These are phyloP conservation scores for Aspergillus niger DNA, from an alignment of 2,329 filamentous ascomycete species.

Conservation along the genomic window DNA sequence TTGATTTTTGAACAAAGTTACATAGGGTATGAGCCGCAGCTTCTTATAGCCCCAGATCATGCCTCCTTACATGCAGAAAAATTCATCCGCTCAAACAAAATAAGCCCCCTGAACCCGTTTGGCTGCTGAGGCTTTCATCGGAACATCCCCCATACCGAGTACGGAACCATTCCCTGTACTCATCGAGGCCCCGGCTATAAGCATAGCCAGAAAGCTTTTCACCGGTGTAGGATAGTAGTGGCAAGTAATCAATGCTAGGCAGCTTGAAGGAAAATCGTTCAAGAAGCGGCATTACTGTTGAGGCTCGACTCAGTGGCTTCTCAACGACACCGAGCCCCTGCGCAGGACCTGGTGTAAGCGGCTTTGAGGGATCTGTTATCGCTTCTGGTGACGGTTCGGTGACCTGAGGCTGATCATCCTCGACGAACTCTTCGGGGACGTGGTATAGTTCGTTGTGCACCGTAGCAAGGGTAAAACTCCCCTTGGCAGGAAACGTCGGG, in stretches of 20 bases:
- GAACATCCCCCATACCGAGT: constrained; percentile 68
- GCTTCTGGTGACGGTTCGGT: constrained; percentile 2
- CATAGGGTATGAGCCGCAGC: background rate
- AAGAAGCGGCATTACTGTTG: constrained; percentile 50
- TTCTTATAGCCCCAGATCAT: background rate
- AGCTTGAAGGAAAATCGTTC: constrained; percentile 51
- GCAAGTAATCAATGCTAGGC: constrained; percentile 52
- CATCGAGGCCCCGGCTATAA: constrained; percentile 47
- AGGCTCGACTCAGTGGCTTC: constrained; percentile 40
- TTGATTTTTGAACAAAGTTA: background rate
- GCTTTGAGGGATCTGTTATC: constrained; percentile 21
- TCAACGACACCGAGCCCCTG: constrained; percentile 21
- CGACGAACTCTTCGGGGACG: constrained; percentile 66
- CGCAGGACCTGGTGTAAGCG: constrained; percentile 18
- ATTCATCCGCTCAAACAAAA: constrained; percentile 60
- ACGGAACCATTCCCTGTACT: constrained; percentile 63
- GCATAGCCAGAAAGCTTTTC: constrained; percentile 36
- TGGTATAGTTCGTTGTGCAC: constrained; percentile 76
- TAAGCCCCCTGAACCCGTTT: constrained; percentile 56
- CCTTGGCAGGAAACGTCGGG: constrained; percentile 58
- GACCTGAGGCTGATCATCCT: constrained; percentile 10
- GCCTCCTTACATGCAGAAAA: background rate
- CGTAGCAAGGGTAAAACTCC: constrained; percentile 63
- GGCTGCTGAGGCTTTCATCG: constrained; percentile 37
- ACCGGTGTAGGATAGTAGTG: constrained; percentile 68